Percentiles rank a stretch among this genome's conserved stretches.
Evolutionary conservation across 371 early-diverging fungal species (phyloP).

Genomic region (Syncephalastrum racemosum): DNA sequence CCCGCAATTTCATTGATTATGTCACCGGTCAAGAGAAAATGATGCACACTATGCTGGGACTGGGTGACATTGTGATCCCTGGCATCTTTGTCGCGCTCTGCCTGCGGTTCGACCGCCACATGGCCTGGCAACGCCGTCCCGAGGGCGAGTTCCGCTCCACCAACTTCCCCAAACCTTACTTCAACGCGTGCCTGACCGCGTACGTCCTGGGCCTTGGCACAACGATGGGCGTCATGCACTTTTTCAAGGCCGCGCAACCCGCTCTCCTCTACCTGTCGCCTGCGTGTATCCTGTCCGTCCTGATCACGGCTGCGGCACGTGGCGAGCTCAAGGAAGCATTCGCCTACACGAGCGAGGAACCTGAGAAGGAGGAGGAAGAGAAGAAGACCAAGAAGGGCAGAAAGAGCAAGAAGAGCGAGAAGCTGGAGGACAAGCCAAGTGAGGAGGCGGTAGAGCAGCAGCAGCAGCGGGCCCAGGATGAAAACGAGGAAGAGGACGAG

Average conservation of each 20-base stretch:
- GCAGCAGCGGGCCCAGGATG: constrained; percentile 6
- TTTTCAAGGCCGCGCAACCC: constrained; percentile 97
- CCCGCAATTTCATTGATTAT: constrained; percentile 67
- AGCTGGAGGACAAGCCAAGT: constrained; percentile 1
- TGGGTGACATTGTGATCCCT: constrained; percentile 98
- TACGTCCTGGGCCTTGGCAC: constrained; percentile 86
- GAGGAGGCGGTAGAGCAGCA: neutral
- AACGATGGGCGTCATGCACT: constrained; percentile 93
- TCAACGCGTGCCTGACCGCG: constrained; percentile 74
- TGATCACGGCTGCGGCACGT: constrained; percentile 77
- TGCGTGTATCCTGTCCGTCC: constrained; percentile 87
- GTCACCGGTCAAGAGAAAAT: constrained; percentile 27
- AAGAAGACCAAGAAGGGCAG: constrained; percentile 28
- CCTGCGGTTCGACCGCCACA: constrained; percentile 83
- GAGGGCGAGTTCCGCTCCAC: constrained; percentile 53
- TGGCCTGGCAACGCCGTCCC: constrained; percentile 54
- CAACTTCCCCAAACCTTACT: constrained; percentile 87
- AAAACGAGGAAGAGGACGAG: neutral
- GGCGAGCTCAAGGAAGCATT: constrained; percentile 86
- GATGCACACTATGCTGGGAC: constrained; percentile 92
- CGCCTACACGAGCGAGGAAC: constrained; percentile 71
- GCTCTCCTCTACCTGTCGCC: constrained; percentile 96
- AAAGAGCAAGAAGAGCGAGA: constrained; percentile 9
- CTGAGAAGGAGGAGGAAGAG: constrained; percentile 49
- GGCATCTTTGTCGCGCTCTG: constrained; percentile 94